Evolutionary conservation across 495 filamentous ascomycete species (phyloP), one percentile per base, ranked within the genome.

Genomic region (Aspergillus homomorphus): DNA sequence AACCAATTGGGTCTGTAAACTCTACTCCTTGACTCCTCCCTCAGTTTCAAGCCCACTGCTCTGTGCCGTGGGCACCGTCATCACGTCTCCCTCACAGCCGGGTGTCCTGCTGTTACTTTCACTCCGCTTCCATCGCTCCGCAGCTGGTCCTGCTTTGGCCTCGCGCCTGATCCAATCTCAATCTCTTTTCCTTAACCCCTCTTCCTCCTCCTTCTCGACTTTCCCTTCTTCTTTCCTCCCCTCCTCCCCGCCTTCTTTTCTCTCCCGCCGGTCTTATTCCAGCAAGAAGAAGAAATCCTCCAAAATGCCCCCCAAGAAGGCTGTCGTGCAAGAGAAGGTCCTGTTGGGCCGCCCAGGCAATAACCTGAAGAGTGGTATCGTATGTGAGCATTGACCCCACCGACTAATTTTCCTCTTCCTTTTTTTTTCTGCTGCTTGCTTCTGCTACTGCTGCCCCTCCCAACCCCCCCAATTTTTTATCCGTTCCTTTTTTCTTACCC

Each of bases 341-440:
- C 77, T 77, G 57, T 82, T 99, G 71, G 95, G 95, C 70, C 84
- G 95, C 69, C 95, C 95, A 56, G 95, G 95, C 66, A 99, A 99
- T 82, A 97, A 86, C 80, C 79, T 99, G 77, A 99, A 98, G 86
- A 95, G 90, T 79, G 95, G 95, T 82, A 99, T 99, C 85, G 95
- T 96, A 88, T 82, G 90, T 86, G 78, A 78, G 79, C 75, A 71
- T 56, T 55, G 70, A 66, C 74, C 71, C 77, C 72, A 73, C 71
- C 62, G 49, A 49, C 53, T 60, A 54, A 30, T 62, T 61, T 64
- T 9, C 12, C 12, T 12, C 15, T 38, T 14, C 33, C 15, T 14
- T 38, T 38, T 38, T 38, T 38, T 38, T 38, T 38, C 12, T 14
- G 8, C 63, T 69, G 66, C 66, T 60, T 66, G 60, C 62, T 60